phyloP scores from a whole-genome alignment of 2,329 filamentous ascomycete genomes.

The Alternaria triticimaculans region DNA sequence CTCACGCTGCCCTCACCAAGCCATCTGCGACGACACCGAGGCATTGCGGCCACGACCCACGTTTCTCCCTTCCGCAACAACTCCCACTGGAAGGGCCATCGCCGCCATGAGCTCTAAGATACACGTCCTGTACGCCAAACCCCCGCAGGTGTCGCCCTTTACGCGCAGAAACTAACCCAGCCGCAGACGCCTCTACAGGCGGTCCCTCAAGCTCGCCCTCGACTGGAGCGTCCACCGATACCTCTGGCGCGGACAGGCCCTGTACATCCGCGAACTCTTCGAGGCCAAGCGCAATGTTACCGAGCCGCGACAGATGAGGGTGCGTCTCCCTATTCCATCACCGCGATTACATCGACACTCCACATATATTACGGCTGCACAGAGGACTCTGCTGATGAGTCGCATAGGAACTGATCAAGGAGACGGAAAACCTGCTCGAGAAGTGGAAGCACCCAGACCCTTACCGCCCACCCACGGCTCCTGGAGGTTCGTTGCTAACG shows the following conservation, averaged over 20 bases:
- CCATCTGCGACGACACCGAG: conserved; percentile 25
- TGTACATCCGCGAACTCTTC: conserved; percentile 94
- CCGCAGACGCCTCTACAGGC: conserved; percentile 78
- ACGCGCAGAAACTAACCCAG: conserved; percentile 35
- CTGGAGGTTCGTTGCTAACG: conserved; percentile 71
- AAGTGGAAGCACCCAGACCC: conserved; percentile 99
- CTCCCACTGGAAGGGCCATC: conserved; percentile 18
- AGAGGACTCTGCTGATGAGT: conserved; percentile 26
- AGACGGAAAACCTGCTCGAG: conserved; percentile 86
- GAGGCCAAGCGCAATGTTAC: conserved; percentile 88
- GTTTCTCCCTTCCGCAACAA: conserved; percentile 15
- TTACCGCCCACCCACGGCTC: conserved; percentile 86
- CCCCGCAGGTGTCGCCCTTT: conserved; percentile 12
- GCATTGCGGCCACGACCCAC: conserved; percentile 38
- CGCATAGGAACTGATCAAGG: conserved; percentile 76
- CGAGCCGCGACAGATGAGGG: conserved; percentile 85
- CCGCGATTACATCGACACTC: not conserved
- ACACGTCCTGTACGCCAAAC: conserved; percentile 44
- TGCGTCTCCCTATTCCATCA: conserved; percentile 52
- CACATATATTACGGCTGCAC: not conserved
- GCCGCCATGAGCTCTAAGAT: conserved; percentile 51
- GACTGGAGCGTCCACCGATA: conserved; percentile 95
- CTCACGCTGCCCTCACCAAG: conserved; percentile 28
- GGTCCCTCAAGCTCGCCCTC: conserved; percentile 88
- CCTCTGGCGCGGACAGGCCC: conserved; percentile 92